Evolutionary conservation across 1,284 basidiomycete species (phyloP), one percentile per base, ranked within the genome.

Genomic region (Anthracocystis walkeri): DNA sequence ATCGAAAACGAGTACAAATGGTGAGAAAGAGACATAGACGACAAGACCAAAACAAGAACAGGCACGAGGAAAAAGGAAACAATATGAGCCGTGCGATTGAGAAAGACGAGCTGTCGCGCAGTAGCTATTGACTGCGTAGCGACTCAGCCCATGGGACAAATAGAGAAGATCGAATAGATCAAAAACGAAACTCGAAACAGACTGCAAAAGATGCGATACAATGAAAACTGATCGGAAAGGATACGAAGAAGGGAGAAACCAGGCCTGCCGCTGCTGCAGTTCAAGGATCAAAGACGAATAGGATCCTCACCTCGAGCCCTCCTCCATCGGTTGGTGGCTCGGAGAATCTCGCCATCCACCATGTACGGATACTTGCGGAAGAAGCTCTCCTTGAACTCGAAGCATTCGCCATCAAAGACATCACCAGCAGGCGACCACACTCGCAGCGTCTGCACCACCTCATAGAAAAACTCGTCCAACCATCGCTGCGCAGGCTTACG

Each of bases 281-380:
- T 0, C 4, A n/a, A 5, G n/a, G n/a, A 54, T 68, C 57, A 71
- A 4, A 76, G 65, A n/a, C 74, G 69, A 46, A 76, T 72, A 1
- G 74, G 69, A 31, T 67, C 62, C 48, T 76, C 74, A 54, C 74
- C 74, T 3, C 74, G 68, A 10, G 69, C 65, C 23, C 74, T 50
- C 40, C 69, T 65, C 74, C 74, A 76, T 21, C 74, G 68, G 50
- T 76, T 76, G 33, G 74, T 76, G 49, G 68, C 58, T 12, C 58
- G 58, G 10, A 76, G 58, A n/a, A 76, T 76, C 49, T 72, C 64
- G 31, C 57, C 69, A 50, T 76, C 74, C 21, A 68, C 74, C 60
- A 76, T 62, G 56, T 65, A 72, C 25, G 74, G 74, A 33, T 76
- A 76, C 53, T 76, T 76, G 51, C 69, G 65, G 65, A 72, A 72